Evolutionary conservation across 768 basidiomycete species (phyloP).

Genomic region (Pleurotus salmoneostramineus): DNA sequence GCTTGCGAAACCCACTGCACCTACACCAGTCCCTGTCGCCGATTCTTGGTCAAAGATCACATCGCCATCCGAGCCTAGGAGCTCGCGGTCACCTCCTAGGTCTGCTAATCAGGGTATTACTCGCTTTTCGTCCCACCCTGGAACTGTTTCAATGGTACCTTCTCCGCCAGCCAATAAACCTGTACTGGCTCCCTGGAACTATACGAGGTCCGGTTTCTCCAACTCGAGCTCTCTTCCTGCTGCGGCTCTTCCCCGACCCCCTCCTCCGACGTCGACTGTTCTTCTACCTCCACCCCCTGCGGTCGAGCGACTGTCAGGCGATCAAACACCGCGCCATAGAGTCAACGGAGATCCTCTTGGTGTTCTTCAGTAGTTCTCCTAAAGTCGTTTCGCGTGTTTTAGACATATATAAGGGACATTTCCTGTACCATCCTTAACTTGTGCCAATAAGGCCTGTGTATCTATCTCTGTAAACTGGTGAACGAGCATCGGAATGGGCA

Average conservation of each 20-base stretch:
- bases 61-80: slow-evolving; percentile 12
- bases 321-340: slow-evolving; percentile 23
- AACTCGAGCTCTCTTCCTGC: slow-evolving; percentile 25
- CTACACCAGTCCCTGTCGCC: slow-evolving; percentile 30
- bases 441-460: too few species aligned
- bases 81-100: slow-evolving; percentile 6
- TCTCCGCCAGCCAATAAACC: not conserved
- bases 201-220: slow-evolving; percentile 50
- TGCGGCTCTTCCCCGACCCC: slow-evolving; percentile 45
- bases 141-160: too few species aligned
- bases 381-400: not conserved
- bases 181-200: slow-evolving; percentile 51
- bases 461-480: too few species aligned
- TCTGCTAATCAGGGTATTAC: too few species aligned
- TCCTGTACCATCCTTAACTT: too few species aligned
- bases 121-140: too few species aligned
- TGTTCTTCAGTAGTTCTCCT: slow-evolving; percentile 7
- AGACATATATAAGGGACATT: not conserved
- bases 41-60: slow-evolving; percentile 29
- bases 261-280: slow-evolving; percentile 44
- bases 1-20: slow-evolving; percentile 26
- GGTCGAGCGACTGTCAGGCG: slow-evolving; percentile 19
- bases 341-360: slow-evolving; percentile 14
- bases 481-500: not conserved
- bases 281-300: slow-evolving; percentile 19